A percentile compares a stretch with the other conserved stretches of the same genome.
These are phyloP conservation scores for Coelastrella sp. DNA, from an alignment of 139 green algal genomes.

Conservation along the genomic window DNA sequence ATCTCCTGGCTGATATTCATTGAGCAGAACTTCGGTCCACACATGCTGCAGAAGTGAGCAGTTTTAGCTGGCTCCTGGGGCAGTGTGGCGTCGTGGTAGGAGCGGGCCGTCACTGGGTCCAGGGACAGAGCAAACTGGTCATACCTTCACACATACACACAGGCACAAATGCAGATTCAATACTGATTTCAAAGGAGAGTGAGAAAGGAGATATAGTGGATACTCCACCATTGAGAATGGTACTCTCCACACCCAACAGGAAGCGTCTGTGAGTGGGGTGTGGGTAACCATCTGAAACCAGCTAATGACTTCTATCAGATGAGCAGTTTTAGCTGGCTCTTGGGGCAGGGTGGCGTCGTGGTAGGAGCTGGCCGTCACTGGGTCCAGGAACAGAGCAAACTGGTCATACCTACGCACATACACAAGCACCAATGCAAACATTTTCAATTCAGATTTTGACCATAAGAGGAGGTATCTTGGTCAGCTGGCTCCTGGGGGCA, in stretches of 20 bases:
- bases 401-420: slow-evolving; percentile 83
- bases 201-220: no score
- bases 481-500: slow-evolving; percentile 81
- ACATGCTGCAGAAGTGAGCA: slow-evolving; percentile 91
- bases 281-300: no score
- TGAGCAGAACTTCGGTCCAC: slow-evolving; percentile 93
- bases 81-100: slow-evolving; percentile 92
- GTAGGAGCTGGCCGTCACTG: slow-evolving; percentile 84
- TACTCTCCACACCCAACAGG: no score
- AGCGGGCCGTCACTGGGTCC: slow-evolving; percentile 89
- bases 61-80: slow-evolving; percentile 80
- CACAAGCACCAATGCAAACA: background rate
- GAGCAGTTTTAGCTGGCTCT: slow-evolving; percentile 78
- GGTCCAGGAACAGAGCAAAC: slow-evolving; percentile 96
- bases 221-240: no score
- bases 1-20: slow-evolving; percentile 94
- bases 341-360: slow-evolving; percentile 91
- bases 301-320: slow-evolving; percentile 23
- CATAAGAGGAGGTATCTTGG: no score
- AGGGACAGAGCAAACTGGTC: slow-evolving; percentile 97
- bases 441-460: no score
- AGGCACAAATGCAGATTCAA: background rate
- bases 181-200: no score
- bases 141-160: slow-evolving; percentile 55
- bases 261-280: no score